These are phyloP conservation scores for Oryza brachyantha DNA, from an alignment of 176 grass and related monocot species.

Conservation along the genomic window DNA sequence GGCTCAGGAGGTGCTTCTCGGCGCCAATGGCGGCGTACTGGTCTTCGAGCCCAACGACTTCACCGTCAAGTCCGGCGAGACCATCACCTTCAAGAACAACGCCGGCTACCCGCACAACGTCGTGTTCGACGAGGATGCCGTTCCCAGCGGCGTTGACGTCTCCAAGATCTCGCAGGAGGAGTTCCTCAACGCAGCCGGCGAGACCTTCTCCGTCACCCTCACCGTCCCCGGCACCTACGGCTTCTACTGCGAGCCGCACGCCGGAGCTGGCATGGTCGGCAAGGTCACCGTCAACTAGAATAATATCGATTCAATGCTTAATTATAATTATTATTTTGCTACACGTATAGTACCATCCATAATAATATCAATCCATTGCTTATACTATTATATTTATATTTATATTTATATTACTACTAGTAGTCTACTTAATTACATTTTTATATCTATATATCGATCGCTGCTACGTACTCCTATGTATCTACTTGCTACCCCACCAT, in stretches of 20 bases:
- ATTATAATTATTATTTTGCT: too few species aligned
- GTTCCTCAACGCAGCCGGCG: conserved; percentile 59
- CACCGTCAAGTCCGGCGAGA: conserved; percentile 67
- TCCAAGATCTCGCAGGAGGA: conserved; percentile 76
- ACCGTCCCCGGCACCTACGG: conserved; percentile 78
- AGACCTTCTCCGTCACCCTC: conserved; percentile 71
- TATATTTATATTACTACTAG: too few species aligned
- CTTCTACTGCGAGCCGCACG: conserved; percentile 93
- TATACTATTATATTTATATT: too few species aligned
- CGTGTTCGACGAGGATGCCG: conserved; percentile 87
- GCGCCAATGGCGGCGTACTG: conserved; percentile 51
- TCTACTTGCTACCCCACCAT: too few species aligned
- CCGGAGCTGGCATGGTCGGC: conserved; percentile 76
- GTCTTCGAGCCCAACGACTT: conserved; percentile 74
- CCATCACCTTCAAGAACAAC: conserved; percentile 97
- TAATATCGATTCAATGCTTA: too few species aligned
- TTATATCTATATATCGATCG: too few species aligned
- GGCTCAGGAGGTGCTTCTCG: conserved; percentile 70
- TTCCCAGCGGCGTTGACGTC: conserved; percentile 63
- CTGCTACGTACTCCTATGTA: too few species aligned
- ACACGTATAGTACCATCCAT: too few species aligned
- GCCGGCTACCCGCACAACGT: conserved; percentile 90
- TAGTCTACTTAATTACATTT: too few species aligned
- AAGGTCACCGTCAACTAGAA: conserved; percentile 87
- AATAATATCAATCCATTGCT: too few species aligned